Base-by-base conservation (phyloP, 768 basidiomycete genomes). In the Tubosaeta sp. region DNA sequence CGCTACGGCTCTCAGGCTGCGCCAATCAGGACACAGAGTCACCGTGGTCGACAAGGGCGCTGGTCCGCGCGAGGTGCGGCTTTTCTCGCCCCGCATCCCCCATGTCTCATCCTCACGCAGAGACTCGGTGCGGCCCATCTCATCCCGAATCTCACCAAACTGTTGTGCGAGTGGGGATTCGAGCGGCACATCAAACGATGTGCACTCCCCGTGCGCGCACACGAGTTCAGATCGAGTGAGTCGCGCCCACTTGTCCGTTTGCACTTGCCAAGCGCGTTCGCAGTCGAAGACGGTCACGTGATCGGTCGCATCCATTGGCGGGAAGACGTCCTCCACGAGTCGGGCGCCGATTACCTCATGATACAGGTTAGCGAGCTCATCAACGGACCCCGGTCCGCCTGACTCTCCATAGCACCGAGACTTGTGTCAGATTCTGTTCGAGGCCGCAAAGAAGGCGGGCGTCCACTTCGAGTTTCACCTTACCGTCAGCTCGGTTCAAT, bases 71-170 rank as follows among this genome's bases (percentile, higher is more conserved):
- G 70, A 72, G 56, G 76, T 76, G 16, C n/a, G 67, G 3, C 13
- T 49, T 43, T 31, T 4, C 30, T 11, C 13, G 18, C 14, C 34
- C 50, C 1, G 14, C 30, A 8, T 29, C n/a, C 21, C 31, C 29
- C 7, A 24, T 30, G 14, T 43, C 11, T 30, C 6, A 9, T 27
- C 6, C 39, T 18, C 18, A 6, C 49, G 11, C 41, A 78, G 75
- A 65, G 64, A 32, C 61, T 59, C 41, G 74, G 69, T 13, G 76
- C 74, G 8, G 66, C 74, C 9, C 75, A 79, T 44, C 69, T 81
- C 9, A 79, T 81, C 24, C 82, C 83, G 0, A 84, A 84, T 57
- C 73, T 82, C 69, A 81, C 81, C 44, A 75, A 76, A 48, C 67
- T 84, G 2, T 66, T 84, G 21, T 67, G 72, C 44, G 72, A 79